A percentile compares a stretch with the other conserved stretches of the same genome.
Evolutionary conservation across 495 filamentous ascomycete species (phyloP).

Genomic region (Trichoderma erinaceum): DNA sequence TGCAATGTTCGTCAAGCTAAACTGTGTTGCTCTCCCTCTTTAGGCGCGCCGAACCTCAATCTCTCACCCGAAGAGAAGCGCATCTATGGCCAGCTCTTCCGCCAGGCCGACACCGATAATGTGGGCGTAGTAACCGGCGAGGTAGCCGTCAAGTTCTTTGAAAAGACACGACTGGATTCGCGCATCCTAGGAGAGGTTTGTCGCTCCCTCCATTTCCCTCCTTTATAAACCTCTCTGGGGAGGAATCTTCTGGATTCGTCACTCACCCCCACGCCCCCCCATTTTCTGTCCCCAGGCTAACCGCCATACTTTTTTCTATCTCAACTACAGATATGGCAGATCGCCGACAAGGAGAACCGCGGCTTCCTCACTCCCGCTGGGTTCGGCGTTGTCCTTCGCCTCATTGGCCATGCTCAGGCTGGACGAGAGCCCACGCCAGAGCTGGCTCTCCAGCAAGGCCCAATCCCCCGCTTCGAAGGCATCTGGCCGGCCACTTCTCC

Average conservation of each 20-base stretch:
- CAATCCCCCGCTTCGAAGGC: constrained; percentile 89
- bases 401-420: constrained; percentile 94
- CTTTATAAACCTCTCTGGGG: constrained; percentile 14
- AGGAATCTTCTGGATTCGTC: constrained; percentile 1
- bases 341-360: constrained; percentile 93
- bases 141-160: constrained; percentile 94
- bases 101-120: constrained; percentile 78
- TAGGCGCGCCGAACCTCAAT: constrained; percentile 68
- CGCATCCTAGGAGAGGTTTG: constrained; percentile 81
- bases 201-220: constrained; percentile 23
- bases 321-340: constrained; percentile 82
- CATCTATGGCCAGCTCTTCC: constrained; percentile 84
- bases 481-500: constrained; percentile 38
- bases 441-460: constrained; percentile 63
- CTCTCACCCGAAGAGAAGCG: constrained; percentile 89
- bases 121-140: constrained; percentile 95
- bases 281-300: background rate
- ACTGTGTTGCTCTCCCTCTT: background rate
- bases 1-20: background rate
- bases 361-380: constrained; percentile 86
- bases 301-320: background rate
- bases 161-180: constrained; percentile 83
- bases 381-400: constrained; percentile 82
- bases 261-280: constrained; percentile 9
- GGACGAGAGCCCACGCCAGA: constrained; percentile 73